Conservation (phyloP, 2,329 filamentous ascomycete species). For the Aspergillus candidus region DNA sequence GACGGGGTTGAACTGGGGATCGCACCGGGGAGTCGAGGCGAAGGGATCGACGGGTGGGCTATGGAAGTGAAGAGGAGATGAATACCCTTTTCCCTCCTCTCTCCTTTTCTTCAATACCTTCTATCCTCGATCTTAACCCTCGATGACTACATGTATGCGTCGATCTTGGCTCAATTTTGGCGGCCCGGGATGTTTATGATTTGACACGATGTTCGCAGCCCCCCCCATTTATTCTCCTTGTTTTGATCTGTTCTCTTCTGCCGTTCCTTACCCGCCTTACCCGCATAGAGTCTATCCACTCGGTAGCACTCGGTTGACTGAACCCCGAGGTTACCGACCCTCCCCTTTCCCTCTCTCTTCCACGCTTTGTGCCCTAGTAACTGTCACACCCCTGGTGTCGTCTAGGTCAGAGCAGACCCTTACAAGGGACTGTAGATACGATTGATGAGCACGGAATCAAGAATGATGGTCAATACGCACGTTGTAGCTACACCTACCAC, state of each 20-base stretch:
- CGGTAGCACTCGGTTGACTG: too few species aligned
- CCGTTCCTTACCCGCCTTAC: conserved; percentile 5
- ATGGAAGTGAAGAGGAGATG: conserved; percentile 78
- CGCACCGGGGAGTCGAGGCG: conserved; percentile 72
- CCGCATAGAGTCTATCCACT: too few species aligned
- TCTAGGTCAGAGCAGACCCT: too few species aligned
- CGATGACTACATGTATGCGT: conserved; percentile 19
- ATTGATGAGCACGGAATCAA: too few species aligned
- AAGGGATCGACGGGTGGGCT: conserved; percentile 92
- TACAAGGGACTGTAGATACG: too few species aligned
- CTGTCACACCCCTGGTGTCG: too few species aligned
- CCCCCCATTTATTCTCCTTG: background rate
- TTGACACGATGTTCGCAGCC: conserved; percentile 15
- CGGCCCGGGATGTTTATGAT: conserved; percentile 24
- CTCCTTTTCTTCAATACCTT: conserved; percentile 10
- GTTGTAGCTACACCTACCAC: conserved; percentile 4
- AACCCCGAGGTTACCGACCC: background rate
- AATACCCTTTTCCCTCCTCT: conserved; percentile 16
- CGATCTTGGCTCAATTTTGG: conserved; percentile 27
- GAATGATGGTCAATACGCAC: background rate
- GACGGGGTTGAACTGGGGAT: conserved; percentile 69
- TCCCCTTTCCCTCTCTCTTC: background rate
- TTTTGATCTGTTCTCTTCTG: conserved; percentile 6
- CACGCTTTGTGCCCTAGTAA: background rate
- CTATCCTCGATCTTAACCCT: conserved; percentile 4